These are phyloP conservation scores for Colletotrichum sansevieriae DNA, from an alignment of 2,329 filamentous ascomycete species.

Conservation along the genomic window DNA sequence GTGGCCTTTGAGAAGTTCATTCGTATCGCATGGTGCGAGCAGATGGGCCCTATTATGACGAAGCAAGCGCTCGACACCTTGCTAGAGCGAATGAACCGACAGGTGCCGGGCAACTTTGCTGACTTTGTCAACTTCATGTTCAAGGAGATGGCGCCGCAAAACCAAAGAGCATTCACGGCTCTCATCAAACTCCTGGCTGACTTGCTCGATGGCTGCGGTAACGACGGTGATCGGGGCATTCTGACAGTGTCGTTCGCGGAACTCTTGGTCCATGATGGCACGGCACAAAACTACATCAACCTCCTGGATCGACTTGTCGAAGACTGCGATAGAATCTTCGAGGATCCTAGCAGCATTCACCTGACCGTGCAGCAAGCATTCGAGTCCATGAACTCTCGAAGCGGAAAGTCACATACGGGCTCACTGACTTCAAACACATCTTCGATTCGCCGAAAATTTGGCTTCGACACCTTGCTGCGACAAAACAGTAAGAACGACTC, in stretches of 20 bases:
- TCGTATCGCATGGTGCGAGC: conserved; percentile 86
- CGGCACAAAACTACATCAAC: conserved; percentile 87
- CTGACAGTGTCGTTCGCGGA: conserved; percentile 91
- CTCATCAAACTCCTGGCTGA: conserved; percentile 90
- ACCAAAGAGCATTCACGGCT: conserved; percentile 82
- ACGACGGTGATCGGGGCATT: conserved; percentile 90
- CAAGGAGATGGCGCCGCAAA: conserved; percentile 76
- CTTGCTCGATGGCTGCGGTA: conserved; percentile 88
- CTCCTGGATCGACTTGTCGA: conserved; percentile 90
- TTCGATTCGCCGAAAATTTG: conserved; percentile 86
- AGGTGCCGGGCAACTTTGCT: conserved; percentile 79
- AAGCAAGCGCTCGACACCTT: conserved; percentile 78
- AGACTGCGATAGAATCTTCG: conserved; percentile 90
- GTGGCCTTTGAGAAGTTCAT: conserved; percentile 95
- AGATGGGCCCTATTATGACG: conserved; percentile 87
- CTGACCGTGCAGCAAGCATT: conserved; percentile 57
- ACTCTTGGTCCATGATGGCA: conserved; percentile 81
- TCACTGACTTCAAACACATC: conserved; percentile 89
- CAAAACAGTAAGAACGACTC: conserved; percentile 82
- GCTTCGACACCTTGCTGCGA: conserved; percentile 79
- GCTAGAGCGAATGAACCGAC: conserved; percentile 75
- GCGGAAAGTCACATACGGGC: conserved; percentile 74
- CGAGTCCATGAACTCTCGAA: conserved; percentile 72
- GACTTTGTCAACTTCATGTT: conserved; percentile 76
- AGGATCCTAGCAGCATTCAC: conserved; percentile 61